Base-by-base conservation (phyloP, 2,329 filamentous ascomycete species). In the Didymella exigua region DNA sequence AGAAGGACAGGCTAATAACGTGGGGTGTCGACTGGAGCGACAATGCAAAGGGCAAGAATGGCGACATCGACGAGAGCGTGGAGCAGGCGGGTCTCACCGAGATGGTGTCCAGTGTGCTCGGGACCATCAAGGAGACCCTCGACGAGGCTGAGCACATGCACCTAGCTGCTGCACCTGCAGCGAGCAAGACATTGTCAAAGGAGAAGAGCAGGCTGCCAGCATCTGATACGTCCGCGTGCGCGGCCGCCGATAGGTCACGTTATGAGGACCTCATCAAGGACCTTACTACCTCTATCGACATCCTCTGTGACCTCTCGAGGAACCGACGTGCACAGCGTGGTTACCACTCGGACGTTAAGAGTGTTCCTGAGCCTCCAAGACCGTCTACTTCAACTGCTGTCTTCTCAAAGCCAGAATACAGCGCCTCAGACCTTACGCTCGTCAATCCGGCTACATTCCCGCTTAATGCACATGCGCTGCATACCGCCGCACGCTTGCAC, bases 11-110 rank as follows among this genome's bases (percentile, higher is more conserved):
- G 14, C 79, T 93, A 41, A 86, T 90, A 54, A 88, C 86, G 56
- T 93, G 90, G 90, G 90, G 89, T 0, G 78, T 91, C 47, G 88
- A 91, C 72, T 93, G 90, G 90, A 89, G 86, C 51, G 89, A 92
- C 71, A 86, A 87, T 55, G 82, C 71, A 31, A 71, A 79, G 14
- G 71, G 67, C 30, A 83, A 80, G 61, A 81, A 86, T 55, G 84
- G 85, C 66, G 86, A 90, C 72, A 92, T 93, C 59, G 89, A 89
- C 65, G 87, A 89, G 70, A 87, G 88, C 47, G 76, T 87, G 16
- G 84, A 84, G 46, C 80, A 83, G 56, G 85, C 85, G 27, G 90
- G 89, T 19, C 77, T 93, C 50, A 89, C 87, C 55, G 89, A 92
- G 71, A 84, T 90, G 1, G 89, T 93, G 47, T 86, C 86, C 54